phyloP scores from a whole-genome alignment of 257 asterid genomes.

The Catharanthus roseus region DNA sequence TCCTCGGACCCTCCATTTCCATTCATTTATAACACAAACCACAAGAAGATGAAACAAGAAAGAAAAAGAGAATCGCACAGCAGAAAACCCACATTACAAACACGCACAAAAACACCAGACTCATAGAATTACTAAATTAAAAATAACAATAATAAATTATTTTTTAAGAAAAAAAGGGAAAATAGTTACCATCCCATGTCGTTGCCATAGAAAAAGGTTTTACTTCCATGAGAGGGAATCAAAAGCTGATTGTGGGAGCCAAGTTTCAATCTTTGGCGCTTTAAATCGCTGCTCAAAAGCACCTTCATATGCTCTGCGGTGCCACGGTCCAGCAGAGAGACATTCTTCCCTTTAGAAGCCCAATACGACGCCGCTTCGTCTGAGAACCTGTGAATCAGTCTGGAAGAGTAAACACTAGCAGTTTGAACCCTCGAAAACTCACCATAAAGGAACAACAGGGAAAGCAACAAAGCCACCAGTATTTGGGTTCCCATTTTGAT shows the following conservation, averaged over 20 bases:
- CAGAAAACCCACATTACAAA: neutral
- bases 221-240: constrained; percentile 37
- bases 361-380: constrained; percentile 41
- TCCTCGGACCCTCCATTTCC: too few species aligned
- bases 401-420: constrained; percentile 31
- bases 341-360: constrained; percentile 25
- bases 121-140: neutral
- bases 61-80: neutral
- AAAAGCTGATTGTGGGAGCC: constrained; percentile 19
- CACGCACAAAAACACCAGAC: neutral
- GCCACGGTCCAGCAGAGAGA: constrained; percentile 41
- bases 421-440: constrained; percentile 16
- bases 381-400: constrained; percentile 54
- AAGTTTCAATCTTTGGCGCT: constrained; percentile 59
- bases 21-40: neutral
- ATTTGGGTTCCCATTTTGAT: constrained; percentile 9
- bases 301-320: constrained; percentile 45
- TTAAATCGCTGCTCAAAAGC: constrained; percentile 52
- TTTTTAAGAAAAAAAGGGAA: too few species aligned
- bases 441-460: constrained; percentile 11
- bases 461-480: neutral
- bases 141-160: neutral
- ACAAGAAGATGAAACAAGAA: neutral
- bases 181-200: constrained; percentile 59
- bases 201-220: constrained; percentile 56